phyloP scores from a whole-genome alignment of 495 filamentous ascomycete species.

The Xylaria nigripes region DNA sequence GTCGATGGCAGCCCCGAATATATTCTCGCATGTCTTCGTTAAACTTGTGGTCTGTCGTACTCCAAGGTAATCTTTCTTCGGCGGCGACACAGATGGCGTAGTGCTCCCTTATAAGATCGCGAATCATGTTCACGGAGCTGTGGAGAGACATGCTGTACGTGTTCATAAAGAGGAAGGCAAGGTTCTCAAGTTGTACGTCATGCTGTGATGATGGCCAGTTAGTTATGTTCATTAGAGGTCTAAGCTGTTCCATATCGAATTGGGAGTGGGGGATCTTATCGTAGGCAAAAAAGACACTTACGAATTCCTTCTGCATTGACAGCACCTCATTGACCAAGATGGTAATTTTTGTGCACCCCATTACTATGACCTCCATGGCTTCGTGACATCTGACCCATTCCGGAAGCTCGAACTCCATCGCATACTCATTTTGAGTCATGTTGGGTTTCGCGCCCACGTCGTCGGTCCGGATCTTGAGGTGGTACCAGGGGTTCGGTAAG shows the following conservation, averaged over 20 bases:
- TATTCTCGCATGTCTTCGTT: conserved; percentile 23
- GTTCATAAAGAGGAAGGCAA: conserved; percentile 24
- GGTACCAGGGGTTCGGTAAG: conserved; percentile 25
- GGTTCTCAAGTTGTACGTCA: conserved; percentile 21
- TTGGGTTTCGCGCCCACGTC: conserved; percentile 23
- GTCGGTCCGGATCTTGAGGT: conserved; percentile 19
- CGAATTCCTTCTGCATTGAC: conserved; percentile 25
- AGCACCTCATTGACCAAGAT: conserved; percentile 22
- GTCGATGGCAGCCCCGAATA: conserved; percentile 17
- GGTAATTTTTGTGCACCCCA: conserved; percentile 19
- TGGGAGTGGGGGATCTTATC: not conserved
- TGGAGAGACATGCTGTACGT: conserved; percentile 16
- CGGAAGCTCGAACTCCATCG: conserved; percentile 25
- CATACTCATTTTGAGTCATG: conserved; percentile 23
- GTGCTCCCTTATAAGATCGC: conserved; percentile 23
- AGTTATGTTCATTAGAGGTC: not conserved
- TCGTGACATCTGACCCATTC: conserved; percentile 18
- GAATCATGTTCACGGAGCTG: conserved; percentile 14
- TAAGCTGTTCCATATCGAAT: not conserved
- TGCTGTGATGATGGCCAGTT: conserved; percentile 7
- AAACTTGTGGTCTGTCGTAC: conserved; percentile 18
- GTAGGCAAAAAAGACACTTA: conserved; percentile 5
- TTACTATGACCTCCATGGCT: conserved; percentile 20
- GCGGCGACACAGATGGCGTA: conserved; percentile 21
- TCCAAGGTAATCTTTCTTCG: conserved; percentile 21